Base-by-base conservation (phyloP, 1,284 basidiomycete genomes). In the Ustilago vetiveriae region DNA sequence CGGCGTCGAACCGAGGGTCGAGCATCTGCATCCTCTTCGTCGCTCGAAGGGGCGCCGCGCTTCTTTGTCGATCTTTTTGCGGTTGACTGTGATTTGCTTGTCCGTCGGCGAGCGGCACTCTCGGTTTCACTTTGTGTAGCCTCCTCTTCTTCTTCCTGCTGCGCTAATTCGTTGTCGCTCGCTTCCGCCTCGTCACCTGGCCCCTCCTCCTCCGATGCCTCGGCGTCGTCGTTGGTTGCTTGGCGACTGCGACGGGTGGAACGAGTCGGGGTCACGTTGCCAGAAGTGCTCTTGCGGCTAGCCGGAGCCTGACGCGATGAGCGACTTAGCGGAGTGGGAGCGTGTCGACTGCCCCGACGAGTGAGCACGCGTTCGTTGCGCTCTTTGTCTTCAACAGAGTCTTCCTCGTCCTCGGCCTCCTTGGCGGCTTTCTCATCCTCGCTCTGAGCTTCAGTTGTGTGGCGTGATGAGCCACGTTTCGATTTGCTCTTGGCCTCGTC, bases 361-460 rank as follows among this genome's bases (percentile, higher is more conserved):
- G 54, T 65, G 7, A 27, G 48, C n/a, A 58, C 48, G 24, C 73
- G 62, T 39, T 68, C 67, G 16, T 40, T 60, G 44, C 65, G 74
- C 27, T 74, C 75, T 64, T 52, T 59, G 48, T 65, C 77, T 68
- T 46, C 76, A 52, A 49, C 73, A 58, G 53, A 66, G 8, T 59
- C 52, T 39, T 24, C 52, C 33, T 67, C 52, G 16, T 42, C 37
- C 10, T 50, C 43, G 26, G 37, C 46, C 6, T 47, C 47, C 3
- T 56, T 33, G 19, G 21, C 37, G 16, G 44, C 33, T 29, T 60
- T 49, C 9, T 59, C 52, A 1, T 44, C 42, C 30, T 67, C 62
- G 39, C 56, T 56, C 22, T 58, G 49, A 29, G 37, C 54, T 38
- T 56, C 64, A 7, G 52, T 51, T 13, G 56, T 53, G 29, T 70